These are phyloP conservation scores for Puccinia triticina DNA, from an alignment of 1,284 basidiomycete species.

Conservation along the genomic window DNA sequence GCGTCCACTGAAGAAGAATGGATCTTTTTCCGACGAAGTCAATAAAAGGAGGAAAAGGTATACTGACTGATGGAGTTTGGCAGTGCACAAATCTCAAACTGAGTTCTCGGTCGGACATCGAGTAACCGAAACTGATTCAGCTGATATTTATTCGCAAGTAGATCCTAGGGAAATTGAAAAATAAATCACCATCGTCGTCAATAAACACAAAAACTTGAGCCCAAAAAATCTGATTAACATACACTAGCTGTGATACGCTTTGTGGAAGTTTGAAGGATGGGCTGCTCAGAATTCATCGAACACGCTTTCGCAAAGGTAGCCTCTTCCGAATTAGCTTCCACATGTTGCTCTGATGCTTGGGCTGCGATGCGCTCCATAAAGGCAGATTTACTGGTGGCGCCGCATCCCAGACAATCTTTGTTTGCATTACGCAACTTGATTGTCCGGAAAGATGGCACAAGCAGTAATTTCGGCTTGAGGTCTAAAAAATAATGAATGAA, in stretches of 20 bases:
- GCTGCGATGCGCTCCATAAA: constrained; percentile 4
- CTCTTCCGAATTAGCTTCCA: background rate
- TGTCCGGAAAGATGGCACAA: constrained; percentile 41
- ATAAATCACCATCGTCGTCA: background rate
- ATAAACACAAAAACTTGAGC: constrained; percentile 45
- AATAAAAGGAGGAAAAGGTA: background rate
- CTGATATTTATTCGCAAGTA: constrained; percentile 58
- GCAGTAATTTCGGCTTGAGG: constrained; percentile 12
- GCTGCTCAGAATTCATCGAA: constrained; percentile 63
- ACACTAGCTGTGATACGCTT: constrained; percentile 65
- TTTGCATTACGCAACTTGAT: constrained; percentile 45
- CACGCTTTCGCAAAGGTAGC: constrained; percentile 15
- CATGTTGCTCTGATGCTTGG: background rate
- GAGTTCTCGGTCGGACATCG: constrained; percentile 79
- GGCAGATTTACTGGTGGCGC: background rate
- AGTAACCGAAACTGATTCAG: constrained; percentile 63
- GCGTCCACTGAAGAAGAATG: background rate
- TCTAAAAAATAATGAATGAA: constrained; percentile 54
- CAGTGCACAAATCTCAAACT: constrained; percentile 84
- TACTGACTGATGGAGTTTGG: constrained; percentile 74
- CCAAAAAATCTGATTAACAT: constrained; percentile 51
- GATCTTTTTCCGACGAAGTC: background rate
- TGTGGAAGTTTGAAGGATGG: constrained; percentile 68
- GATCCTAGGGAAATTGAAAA: constrained; percentile 59
- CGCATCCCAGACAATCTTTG: constrained; percentile 26